Percentiles rank a stretch among this genome's conserved stretches.
These are phyloP conservation scores for Monascus purpureus DNA, from an alignment of 495 filamentous ascomycete genomes.

Conservation along the genomic window DNA sequence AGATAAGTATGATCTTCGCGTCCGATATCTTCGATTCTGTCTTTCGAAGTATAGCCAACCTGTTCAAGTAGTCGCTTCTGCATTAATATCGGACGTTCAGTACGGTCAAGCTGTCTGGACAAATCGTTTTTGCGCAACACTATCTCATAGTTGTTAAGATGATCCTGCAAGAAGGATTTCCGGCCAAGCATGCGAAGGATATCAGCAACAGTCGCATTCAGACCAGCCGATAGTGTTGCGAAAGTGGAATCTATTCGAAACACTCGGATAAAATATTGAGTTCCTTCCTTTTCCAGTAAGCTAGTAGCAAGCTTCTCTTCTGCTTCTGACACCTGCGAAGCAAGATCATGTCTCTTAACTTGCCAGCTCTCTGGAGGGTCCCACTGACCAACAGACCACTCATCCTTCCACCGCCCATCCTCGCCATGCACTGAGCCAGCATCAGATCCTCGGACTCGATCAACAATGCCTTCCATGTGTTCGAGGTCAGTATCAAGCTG, in stretches of 20 bases:
- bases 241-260: slow-evolving; percentile 91
- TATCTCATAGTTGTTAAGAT: slow-evolving; percentile 85
- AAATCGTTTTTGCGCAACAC: slow-evolving; percentile 87
- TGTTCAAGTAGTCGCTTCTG: slow-evolving; percentile 89
- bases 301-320: slow-evolving; percentile 30
- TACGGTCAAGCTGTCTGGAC: slow-evolving; percentile 60
- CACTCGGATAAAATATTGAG: slow-evolving; percentile 82
- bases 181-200: slow-evolving; percentile 71
- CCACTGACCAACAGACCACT: slow-evolving; percentile 41
- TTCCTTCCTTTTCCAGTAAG: slow-evolving; percentile 48
- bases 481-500: slow-evolving; percentile 71
- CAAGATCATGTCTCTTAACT: slow-evolving; percentile 57
- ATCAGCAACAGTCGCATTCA: slow-evolving; percentile 74
- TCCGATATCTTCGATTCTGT: slow-evolving; percentile 88
- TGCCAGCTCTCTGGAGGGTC: slow-evolving; percentile 90
- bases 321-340: slow-evolving; percentile 42
- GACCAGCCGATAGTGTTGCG: slow-evolving; percentile 65
- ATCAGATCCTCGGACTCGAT: slow-evolving; percentile 36
- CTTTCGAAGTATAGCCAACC: slow-evolving; percentile 76
- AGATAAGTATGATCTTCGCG: slow-evolving; percentile 96
- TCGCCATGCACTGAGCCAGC: slow-evolving; percentile 34
- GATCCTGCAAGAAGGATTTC: slow-evolving; percentile 84
- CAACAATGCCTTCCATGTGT: slow-evolving; percentile 73
- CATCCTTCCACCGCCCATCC: slow-evolving; percentile 13
- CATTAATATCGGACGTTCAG: slow-evolving; percentile 76